A percentile compares a stretch with the other conserved stretches of the same genome.
Evolutionary conservation across 192 early-diverging fungal genomes (phyloP).

Genomic region (Dissophora globulifera): DNA sequence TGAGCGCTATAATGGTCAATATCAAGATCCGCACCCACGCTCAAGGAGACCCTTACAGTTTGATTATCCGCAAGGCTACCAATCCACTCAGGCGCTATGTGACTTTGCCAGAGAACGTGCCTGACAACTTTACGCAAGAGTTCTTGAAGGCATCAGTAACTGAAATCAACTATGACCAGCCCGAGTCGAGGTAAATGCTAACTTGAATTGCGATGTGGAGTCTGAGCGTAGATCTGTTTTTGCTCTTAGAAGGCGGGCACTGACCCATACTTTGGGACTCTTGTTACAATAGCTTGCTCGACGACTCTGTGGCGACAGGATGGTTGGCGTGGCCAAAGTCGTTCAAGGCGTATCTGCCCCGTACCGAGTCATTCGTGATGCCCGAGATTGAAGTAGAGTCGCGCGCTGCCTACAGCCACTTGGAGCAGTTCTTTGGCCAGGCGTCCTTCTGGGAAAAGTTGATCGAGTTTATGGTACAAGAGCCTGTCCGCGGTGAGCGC

Average conservation of each 20-base stretch:
- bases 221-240: too few species aligned
- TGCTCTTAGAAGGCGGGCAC: too few species aligned
- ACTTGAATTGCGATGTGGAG: too few species aligned
- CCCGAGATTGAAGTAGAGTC: constrained; percentile 70
- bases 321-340: constrained; percentile 85
- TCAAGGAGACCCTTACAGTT: constrained; percentile 56
- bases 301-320: constrained; percentile 73
- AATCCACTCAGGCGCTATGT: constrained; percentile 58
- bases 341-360: constrained; percentile 64
- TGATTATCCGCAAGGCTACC: constrained; percentile 52
- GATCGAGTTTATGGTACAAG: constrained; percentile 73
- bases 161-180: constrained; percentile 36
- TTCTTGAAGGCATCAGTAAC: constrained; percentile 44
- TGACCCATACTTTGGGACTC: too few species aligned
- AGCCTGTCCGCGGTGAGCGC: constrained; percentile 65
- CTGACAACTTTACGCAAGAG: constrained; percentile 47
- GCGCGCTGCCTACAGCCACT: constrained; percentile 61
- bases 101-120: constrained; percentile 45
- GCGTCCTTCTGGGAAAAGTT: constrained; percentile 77
- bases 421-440: constrained; percentile 63
- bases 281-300: constrained; percentile 57
- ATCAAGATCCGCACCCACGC: constrained; percentile 76
- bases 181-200: constrained; percentile 39
- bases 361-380: constrained; percentile 48
- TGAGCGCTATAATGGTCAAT: constrained; percentile 70